Evolutionary conservation across 441 rosid species (phyloP), one percentile per base, ranked within the genome.

Genomic region (Syzygium syzygioides): DNA sequence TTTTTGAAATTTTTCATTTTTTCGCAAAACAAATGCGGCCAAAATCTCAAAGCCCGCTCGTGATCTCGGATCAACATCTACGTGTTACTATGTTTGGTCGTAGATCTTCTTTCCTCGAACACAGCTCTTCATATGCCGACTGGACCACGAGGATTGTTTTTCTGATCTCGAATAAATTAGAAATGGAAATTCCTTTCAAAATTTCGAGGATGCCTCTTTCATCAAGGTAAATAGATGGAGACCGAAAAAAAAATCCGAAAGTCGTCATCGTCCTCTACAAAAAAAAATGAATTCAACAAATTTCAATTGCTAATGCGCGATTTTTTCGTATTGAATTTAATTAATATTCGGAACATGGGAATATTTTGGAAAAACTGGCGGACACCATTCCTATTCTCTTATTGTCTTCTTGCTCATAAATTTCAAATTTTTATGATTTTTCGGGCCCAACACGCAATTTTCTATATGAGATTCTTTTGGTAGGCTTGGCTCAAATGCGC

Each of bases 111-210:
- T 9, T 20, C 26, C 10, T 12, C 3, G 4, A 23, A 23, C 60
- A 7, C 12, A 56, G 23, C 23, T 23, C 26, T 56, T 23, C 2
- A 9, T 3, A 56, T 56, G 9, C 13, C 10, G 4, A 56, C 4
- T 2, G 13, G 28, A 23, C 28, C 12, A 4, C 5, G 17, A 20
- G 4, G 28, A 37, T 6, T 11, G 2, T 37, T 71, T 71, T 12
- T 1, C 3, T 0, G 0, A 62, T 14, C 50, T 37, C 5, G 15
- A 71, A 2, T 12, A 3, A 37, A 37, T 11, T 71, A 5, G 4
- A 37, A 71, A 71, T 19, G 80, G 28, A 71, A 59, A 37, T 5
- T 37, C 12, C 15, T 25, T 71, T 71, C 23, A 71, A 20, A 71
- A 19, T 5, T 37, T 71, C 17, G 3, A 19, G 50, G 15, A 66